Percentiles rank a stretch among this genome's conserved stretches.
These are phyloP conservation scores for Pyricularia pennisetigena DNA, from an alignment of 2,329 filamentous ascomycete species.

Conservation along the genomic window DNA sequence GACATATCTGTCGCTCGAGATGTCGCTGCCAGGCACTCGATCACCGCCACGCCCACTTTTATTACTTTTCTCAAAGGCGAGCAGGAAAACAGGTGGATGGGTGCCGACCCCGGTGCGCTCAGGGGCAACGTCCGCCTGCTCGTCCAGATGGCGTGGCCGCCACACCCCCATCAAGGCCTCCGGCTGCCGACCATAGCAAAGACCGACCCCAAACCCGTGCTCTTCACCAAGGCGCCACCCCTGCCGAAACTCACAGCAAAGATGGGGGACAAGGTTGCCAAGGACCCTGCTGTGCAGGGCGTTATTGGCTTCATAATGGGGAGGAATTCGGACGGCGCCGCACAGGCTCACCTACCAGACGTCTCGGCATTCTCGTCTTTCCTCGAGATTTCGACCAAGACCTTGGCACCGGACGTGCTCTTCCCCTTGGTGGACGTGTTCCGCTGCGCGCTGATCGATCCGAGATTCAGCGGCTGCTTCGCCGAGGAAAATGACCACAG, in stretches of 20 bases:
- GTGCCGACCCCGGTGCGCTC: slow-evolving; percentile 60
- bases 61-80: slow-evolving; percentile 71
- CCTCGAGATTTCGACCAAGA: slow-evolving; percentile 42
- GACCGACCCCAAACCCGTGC: slow-evolving; percentile 53
- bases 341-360: slow-evolving; percentile 61
- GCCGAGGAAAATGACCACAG: slow-evolving; percentile 61
- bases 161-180: slow-evolving; percentile 66
- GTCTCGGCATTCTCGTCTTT: slow-evolving; percentile 55
- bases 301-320: slow-evolving; percentile 64
- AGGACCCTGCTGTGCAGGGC: slow-evolving; percentile 50
- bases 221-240: slow-evolving; percentile 71
- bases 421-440: slow-evolving; percentile 85
- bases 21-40: slow-evolving; percentile 53
- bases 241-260: slow-evolving; percentile 74
- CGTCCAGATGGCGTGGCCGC: slow-evolving; percentile 62
- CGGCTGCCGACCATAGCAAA: slow-evolving; percentile 61
- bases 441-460: slow-evolving; percentile 65
- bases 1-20: slow-evolving; percentile 61
- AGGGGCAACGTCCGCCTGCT: slow-evolving; percentile 64
- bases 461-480: slow-evolving; percentile 71
- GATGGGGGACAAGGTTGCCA: slow-evolving; percentile 45
- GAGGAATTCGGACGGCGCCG: slow-evolving; percentile 45
- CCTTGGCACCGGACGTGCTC: slow-evolving; percentile 52
- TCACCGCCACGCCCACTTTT: slow-evolving; percentile 80
- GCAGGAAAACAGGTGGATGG: slow-evolving; percentile 71